Base-by-base conservation (phyloP, 495 filamentous ascomycete genomes). In the Trypethelium eluteriae region DNA sequence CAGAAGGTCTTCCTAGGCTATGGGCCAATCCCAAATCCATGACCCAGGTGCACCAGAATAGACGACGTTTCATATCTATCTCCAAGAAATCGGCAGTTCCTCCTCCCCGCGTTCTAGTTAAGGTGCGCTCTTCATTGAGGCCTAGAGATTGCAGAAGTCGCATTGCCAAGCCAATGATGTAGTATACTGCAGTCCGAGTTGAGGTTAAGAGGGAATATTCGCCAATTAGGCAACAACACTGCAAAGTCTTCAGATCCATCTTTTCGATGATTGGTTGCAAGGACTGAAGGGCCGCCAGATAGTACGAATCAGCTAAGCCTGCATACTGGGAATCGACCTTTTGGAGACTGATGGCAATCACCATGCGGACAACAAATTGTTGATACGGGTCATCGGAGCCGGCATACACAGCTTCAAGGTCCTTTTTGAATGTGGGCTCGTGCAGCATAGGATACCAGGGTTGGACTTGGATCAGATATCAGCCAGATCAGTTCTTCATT, bases 191-290 rank as follows among this genome's bases (percentile, higher is more conserved):
- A 34, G 92, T 95, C 59, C 91, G 80, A 0, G 92, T 96, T 2
- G 93, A 92, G 2, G 93, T 96, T 47, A 96, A 77, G 46, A 96
- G 80, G 10, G 93, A 96, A 78, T 98, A 98, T 72, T 93, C 90
- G 25, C 86, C 91, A 76, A 96, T 92, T 12, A 98, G 75, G 0
- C 88, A 83, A 56, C 96, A 84, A 69, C 92, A 96, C 76, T 98
- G 93, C n/a, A 98, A 78, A 0, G 93, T 92, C 71, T 85, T 88
- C 16, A 96, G 73, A 72, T 96, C 89, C 82, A 93, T 95, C 14
- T 85, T 83, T 66, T 85, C 83, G 46, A 96, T 80, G 12, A 92
- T 85, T 1, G 82, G 83, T 70, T 96, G 90, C 57, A 96, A 83
- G 69, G 85, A 88, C 39, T 85, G 85, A 73, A 96, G 83, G 11